Percentiles rank a stretch among this genome's conserved stretches.
These are phyloP conservation scores for Blastocystis sp. DNA, from an alignment of 352 stramenopile genomes.

Conservation along the genomic window DNA sequence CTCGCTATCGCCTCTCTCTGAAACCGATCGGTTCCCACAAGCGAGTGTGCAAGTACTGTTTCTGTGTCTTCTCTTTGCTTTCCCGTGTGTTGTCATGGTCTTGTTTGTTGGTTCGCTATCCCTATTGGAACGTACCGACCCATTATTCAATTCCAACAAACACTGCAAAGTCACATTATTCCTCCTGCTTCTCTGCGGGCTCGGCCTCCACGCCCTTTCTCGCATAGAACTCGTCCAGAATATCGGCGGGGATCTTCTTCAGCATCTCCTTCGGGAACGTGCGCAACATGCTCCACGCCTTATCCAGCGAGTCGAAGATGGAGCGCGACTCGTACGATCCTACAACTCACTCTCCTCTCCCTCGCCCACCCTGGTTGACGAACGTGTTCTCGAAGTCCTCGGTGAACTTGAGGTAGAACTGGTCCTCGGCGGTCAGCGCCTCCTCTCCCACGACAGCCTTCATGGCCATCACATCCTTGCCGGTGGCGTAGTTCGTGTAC, in stretches of 20 bases:
- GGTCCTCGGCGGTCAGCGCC: conserved; percentile 92
- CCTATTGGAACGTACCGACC: background rate
- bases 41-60: background rate
- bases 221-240: conserved; percentile 69
- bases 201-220: background rate
- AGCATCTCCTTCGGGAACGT: conserved; percentile 94
- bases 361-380: conserved; percentile 73
- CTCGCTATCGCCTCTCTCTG: background rate
- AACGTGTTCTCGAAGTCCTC: conserved; percentile 98
- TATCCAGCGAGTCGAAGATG: conserved; percentile 94
- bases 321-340: conserved; percentile 87
- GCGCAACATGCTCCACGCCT: conserved; percentile 92
- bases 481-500: conserved; percentile 76
- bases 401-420: conserved; percentile 95
- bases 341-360: background rate
- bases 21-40: background rate
- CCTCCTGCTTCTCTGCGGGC: background rate
- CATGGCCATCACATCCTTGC: conserved; percentile 98
- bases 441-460: conserved; percentile 98
- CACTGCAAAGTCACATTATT: background rate
- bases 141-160: background rate
- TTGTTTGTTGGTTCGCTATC: too few relatives aligned
- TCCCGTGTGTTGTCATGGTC: too few relatives aligned
- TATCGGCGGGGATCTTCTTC: conserved; percentile 98
- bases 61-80: background rate